A percentile compares a stretch with the other conserved stretches of the same genome.
Conservation (phyloP, 176 grass and related monocot genomes). For the Pharus latifolius region DNA sequence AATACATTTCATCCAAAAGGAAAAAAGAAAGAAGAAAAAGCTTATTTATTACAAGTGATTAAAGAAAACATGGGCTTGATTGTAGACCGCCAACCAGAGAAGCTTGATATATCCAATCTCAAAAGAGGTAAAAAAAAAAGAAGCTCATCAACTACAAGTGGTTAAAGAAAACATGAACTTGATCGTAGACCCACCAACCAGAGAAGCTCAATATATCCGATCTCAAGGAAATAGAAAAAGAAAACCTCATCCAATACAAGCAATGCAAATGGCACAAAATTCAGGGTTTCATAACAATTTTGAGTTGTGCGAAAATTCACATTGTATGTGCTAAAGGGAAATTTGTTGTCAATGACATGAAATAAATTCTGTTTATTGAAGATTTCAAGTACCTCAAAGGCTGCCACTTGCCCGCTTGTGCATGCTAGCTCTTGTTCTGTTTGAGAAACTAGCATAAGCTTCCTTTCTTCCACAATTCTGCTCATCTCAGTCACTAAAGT, state of each 20-base stretch:
- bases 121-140: too few relatives aligned
- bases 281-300: not conserved
- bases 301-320: not conserved
- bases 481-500: conserved; percentile 95
- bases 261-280: not conserved
- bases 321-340: not conserved
- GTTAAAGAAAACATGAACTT: too few relatives aligned
- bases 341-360: not conserved
- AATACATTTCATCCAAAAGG: too few relatives aligned
- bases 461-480: conserved; percentile 90
- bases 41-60: too few relatives aligned
- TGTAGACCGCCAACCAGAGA: too few relatives aligned
- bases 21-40: too few relatives aligned
- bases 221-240: not conserved
- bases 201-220: not conserved
- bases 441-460: conserved; percentile 90
- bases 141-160: too few relatives aligned
- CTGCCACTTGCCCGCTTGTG: conserved; percentile 87
- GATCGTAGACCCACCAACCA: too few relatives aligned
- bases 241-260: not conserved
- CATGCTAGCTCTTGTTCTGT: conserved; percentile 97
- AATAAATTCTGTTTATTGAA: not conserved
- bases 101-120: too few relatives aligned
- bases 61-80: too few relatives aligned
- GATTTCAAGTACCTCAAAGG: conserved; percentile 80